Percentiles rank a stretch among this genome's conserved stretches.
phyloP scores from a whole-genome alignment of 225 moss, liverwort and hornwort genomes.

The Asterella californica region DNA sequence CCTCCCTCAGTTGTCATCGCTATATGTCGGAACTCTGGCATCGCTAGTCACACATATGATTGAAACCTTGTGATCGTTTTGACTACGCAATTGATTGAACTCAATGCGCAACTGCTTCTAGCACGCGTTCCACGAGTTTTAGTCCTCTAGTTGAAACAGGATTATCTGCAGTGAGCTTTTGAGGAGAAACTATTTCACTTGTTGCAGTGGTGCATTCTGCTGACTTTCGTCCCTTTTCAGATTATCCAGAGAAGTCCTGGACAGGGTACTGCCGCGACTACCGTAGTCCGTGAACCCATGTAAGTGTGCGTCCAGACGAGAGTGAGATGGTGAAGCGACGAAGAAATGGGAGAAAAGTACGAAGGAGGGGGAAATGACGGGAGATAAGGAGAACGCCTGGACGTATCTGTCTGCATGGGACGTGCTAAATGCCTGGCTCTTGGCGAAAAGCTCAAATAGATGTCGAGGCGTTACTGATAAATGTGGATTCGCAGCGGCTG shows the following conservation, averaged over 20 bases:
- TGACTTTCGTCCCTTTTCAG: background rate
- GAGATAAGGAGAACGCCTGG: background rate
- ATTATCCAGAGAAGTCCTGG: background rate
- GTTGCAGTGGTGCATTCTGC: background rate
- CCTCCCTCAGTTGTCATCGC: background rate
- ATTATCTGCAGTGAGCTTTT: background rate
- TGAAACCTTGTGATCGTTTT: background rate
- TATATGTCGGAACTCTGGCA: background rate
- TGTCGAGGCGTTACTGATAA: constrained; percentile 9
- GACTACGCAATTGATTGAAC: background rate
- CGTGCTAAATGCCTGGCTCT: constrained; percentile 9
- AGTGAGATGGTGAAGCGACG: constrained; percentile 7
- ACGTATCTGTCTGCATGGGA: constrained; percentile 2
- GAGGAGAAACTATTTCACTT: background rate
- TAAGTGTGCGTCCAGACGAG: background rate
- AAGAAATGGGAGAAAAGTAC: constrained; percentile 12
- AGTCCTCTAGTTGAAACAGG: background rate
- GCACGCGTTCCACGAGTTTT: background rate
- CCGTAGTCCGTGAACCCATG: constrained; percentile 6
- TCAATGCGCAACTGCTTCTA: background rate
- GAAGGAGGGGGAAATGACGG: constrained; percentile 12
- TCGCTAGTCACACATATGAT: background rate
- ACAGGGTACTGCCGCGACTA: background rate
- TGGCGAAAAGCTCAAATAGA: constrained; percentile 10
- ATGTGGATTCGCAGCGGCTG: constrained; percentile 7